Conservation (phyloP, 225 moss, liverwort and hornwort species). For the Sphagnum contortum region DNA sequence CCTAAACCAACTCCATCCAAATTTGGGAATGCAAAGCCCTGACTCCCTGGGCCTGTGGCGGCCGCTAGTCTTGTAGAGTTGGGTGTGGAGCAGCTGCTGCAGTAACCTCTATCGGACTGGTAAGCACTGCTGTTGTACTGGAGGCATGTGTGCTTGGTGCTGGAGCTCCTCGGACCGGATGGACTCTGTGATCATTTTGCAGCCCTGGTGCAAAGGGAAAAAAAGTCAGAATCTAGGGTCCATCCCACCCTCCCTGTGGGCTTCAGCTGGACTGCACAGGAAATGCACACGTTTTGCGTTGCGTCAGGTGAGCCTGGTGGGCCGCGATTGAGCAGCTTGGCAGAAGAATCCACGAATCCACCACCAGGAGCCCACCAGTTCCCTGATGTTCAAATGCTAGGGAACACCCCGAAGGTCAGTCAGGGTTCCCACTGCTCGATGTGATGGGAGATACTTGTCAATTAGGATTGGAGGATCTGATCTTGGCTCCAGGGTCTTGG, state of each 20-base stretch:
- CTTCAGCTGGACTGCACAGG: no score
- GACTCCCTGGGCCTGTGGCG: slow-evolving; percentile 36
- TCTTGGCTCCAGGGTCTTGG: not conserved
- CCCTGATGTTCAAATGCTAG: no score
- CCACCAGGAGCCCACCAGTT: no score
- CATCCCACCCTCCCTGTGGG: no score
- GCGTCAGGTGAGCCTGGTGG: no score
- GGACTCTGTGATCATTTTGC: slow-evolving; percentile 92
- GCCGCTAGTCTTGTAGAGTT: slow-evolving; percentile 32
- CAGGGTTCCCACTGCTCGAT: no score
- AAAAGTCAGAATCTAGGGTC: no score
- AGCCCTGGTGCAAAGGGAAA: slow-evolving; percentile 38
- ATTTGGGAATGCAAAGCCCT: slow-evolving; percentile 56
- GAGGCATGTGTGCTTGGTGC: slow-evolving; percentile 28
- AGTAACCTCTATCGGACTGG: slow-evolving; percentile 1
- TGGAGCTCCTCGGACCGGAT: slow-evolving; percentile 88
- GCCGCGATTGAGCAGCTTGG: no score
- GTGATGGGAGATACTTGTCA: no score
- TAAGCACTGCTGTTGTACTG: slow-evolving; percentile 9
- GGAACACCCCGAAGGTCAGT: no score
- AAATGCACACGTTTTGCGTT: no score
- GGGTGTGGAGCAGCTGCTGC: slow-evolving; percentile 5
- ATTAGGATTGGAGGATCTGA: not conserved
- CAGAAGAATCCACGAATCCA: no score
- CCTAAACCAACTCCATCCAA: slow-evolving; percentile 31